Evolutionary conservation across 805 yeast genomes (phyloP), one percentile per base, ranked within the genome.

Genomic region (Geotrichum ghanense): DNA sequence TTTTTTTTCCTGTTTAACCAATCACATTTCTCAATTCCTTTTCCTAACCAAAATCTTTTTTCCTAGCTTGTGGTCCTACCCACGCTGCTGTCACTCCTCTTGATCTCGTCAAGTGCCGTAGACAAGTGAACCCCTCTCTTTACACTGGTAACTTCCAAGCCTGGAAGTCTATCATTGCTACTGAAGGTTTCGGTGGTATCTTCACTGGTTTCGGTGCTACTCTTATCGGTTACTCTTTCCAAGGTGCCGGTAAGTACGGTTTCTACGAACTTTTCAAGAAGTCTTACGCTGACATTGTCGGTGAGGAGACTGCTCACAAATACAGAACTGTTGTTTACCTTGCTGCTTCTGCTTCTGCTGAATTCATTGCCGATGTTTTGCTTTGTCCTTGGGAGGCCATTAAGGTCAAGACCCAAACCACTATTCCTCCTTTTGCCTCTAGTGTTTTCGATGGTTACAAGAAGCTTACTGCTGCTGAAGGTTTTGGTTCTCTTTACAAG

Each of bases 231-330:
- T 85, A 85, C 60, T 79, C 90, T 3, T 68, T 85, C 50, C 95
- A 85, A 65, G 95, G 95, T 54, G 88, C 90, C 24, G 89, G 89
- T 59, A 85, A 85, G 62, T 85, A 84, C 59, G 95, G 95, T 14
- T 79, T 83, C 61, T 85, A 85, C 61, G 95, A 85, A 62, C 75
- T 67, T 56, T 85, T 85, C 71, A 85, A 85, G 63, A 75, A 78
- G 59, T 69, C 73, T 26, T 85, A 83, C 59, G 64, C 77, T 41
- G 74, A 74, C 51, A 42, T 72, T 25, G 71, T 78, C 44, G 85
- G 89, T 22, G 72, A 71, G 12, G 75, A 68, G 41, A 46, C 55
- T 41, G 78, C 81, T 17, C 62, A 67, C 22, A 71, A 73, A 24
- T 75, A 79, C 63, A 75, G 74, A 53, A 81, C 89, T 2, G 70